Base-by-base conservation (phyloP, 352 stramenopile species). In the Phytophthora hibernalis region DNA sequence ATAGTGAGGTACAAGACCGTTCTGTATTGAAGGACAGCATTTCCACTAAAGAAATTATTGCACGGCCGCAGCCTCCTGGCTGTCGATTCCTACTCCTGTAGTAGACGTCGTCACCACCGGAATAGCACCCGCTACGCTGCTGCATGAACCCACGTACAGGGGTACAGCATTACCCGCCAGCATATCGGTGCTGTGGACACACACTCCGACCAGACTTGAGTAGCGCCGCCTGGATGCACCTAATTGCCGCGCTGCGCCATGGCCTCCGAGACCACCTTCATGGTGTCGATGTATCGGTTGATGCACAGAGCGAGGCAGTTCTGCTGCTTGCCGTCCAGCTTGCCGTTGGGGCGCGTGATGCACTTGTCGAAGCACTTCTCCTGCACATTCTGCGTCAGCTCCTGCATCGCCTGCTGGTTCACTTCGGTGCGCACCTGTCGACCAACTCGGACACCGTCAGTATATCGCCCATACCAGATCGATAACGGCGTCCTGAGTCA, bases 311-410 rank as follows among this genome's bases (percentile, higher is more conserved):
- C 85, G 28, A 97, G 66, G 79, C 89, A 97, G 70, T 94, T 94
- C 76, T 97, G 89, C 79, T 97, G 87, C 82, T 97, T 97, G 81
- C 82, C 86, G 70, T 94, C 87, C 37, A 97, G 74, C 76, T 94
- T 95, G 63, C 83, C 83, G 57, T 83, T 87, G 18, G 89, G 76
- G 54, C 74, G 83, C 42, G 86, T 80, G 70, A 97, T 82, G 79
- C 89, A 97, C 75, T 96, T 93, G 77, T 97, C 87, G 63, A 97
- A 97, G 71, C 89, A 97, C 68, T 97, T 97, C 56, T 95, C 85
- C 75, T 95, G 87, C 48, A 97, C 61, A 64, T 86, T 94, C 75
- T 91, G 83, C 52, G 87, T 95, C 68, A 96, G 68, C 64, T 95
- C 87, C 74, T 96, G 84, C 35, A 95, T 73, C 55, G 85, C 85